These are phyloP conservation scores for Hypholoma fasciculare DNA, from an alignment of 768 basidiomycete genomes.

Conservation along the genomic window DNA sequence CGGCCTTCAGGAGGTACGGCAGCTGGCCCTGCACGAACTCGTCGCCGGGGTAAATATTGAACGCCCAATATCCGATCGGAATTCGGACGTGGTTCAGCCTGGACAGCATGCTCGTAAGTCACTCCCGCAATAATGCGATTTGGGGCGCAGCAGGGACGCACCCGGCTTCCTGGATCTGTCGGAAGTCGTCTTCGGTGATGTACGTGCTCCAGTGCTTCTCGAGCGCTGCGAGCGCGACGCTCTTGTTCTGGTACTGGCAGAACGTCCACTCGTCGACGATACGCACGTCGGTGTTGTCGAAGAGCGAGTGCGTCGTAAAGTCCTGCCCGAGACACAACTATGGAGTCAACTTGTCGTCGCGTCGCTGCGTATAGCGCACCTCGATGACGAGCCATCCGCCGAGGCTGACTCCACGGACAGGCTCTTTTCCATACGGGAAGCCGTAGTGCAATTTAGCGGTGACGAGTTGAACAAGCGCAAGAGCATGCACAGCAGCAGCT, in stretches of 20 bases:
- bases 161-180: conserved; percentile 73
- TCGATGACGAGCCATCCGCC: conserved; percentile 60
- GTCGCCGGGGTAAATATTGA: conserved; percentile 72
- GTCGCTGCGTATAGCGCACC: conserved; percentile 22
- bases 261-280: conserved; percentile 82
- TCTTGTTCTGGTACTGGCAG: conserved; percentile 55
- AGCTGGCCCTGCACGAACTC: conserved; percentile 79
- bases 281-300: conserved; percentile 58
- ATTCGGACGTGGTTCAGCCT: conserved; percentile 81
- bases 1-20: conserved; percentile 62
- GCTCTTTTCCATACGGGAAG: conserved; percentile 72
- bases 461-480: background rate
- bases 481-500: background rate
- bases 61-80: conserved; percentile 90
- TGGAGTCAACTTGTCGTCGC: background rate
- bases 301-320: conserved; percentile 78
- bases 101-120: background rate
- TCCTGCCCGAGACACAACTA: conserved; percentile 37
- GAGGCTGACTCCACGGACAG: conserved; percentile 82
- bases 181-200: conserved; percentile 84
- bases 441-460: conserved; percentile 30
- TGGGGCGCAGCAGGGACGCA: conserved; percentile 32
- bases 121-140: too few species aligned
- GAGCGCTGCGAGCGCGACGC: conserved; percentile 47
- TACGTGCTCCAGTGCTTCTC: conserved; percentile 77